phyloP scores from a whole-genome alignment of 139 green algal species.

The Volvox reticuliferus region DNA sequence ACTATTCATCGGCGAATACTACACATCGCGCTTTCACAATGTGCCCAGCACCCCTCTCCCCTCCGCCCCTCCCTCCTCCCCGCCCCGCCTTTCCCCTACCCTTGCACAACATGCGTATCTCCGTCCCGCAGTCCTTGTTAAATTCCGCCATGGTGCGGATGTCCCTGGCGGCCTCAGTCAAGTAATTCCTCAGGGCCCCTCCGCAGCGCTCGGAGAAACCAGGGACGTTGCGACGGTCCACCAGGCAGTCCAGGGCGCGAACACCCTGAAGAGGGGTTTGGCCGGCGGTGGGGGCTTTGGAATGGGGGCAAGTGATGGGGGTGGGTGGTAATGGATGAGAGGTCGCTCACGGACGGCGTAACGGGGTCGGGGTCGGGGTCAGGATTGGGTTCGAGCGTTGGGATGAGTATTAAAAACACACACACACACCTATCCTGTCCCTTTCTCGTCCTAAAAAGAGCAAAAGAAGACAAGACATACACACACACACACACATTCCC shows the following conservation, averaged over 20 bases:
- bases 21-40: too few species aligned
- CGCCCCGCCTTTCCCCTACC: conserved; percentile 5
- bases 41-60: not conserved
- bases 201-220: conserved; percentile 36
- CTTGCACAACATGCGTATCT: conserved; percentile 53
- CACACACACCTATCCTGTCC: too few species aligned
- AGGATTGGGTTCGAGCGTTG: not conserved
- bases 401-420: too few species aligned
- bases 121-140: conserved; percentile 50
- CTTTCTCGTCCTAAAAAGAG: too few species aligned
- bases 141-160: conserved; percentile 53
- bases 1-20: too few species aligned
- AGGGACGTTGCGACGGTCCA: conserved; percentile 30
- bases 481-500: not conserved
- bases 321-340: not conserved
- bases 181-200: conserved; percentile 37
- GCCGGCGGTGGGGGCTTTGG: too few species aligned
- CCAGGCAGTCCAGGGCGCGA: conserved; percentile 57
- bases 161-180: conserved; percentile 54
- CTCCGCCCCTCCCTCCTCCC: not conserved
- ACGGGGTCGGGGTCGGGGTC: not conserved
- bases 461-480: too few species aligned
- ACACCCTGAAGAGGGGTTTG: not conserved
- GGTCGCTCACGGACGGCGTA: not conserved
- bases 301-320: not conserved